Percentiles rank a stretch among this genome's conserved stretches.
These are phyloP conservation scores for Gonapodya prolifera DNA, from an alignment of 192 early-diverging fungal species.

Conservation along the genomic window DNA sequence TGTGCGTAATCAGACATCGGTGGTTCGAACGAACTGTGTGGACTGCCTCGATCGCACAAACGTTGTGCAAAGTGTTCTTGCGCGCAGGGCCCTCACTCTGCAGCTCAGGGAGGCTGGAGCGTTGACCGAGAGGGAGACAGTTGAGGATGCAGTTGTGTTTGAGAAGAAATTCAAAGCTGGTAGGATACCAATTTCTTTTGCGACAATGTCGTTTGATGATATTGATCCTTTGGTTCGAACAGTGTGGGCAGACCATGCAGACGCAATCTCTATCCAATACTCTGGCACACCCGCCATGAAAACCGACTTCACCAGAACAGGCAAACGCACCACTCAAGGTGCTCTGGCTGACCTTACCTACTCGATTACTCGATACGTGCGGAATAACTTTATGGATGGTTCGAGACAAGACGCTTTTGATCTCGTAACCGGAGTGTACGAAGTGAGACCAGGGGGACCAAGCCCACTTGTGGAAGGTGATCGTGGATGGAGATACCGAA, in stretches of 20 bases:
- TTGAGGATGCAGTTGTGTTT: constrained; percentile 53
- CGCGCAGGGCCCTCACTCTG: constrained; percentile 50
- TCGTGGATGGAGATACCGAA: background rate
- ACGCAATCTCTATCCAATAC: constrained; percentile 80
- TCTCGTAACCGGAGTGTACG: constrained; percentile 62
- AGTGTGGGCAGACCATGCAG: constrained; percentile 98
- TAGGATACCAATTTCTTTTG: constrained; percentile 17
- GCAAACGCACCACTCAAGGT: constrained; percentile 72
- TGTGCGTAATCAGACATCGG: constrained; percentile 49
- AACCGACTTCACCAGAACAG: constrained; percentile 95
- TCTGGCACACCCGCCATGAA: constrained; percentile 95
- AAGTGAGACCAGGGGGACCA: constrained; percentile 11
- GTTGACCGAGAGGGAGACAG: constrained; percentile 39
- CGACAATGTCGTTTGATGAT: background rate
- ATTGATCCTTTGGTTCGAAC: background rate
- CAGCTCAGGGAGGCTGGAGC: constrained; percentile 62
- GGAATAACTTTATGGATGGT: constrained; percentile 94
- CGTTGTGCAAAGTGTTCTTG: constrained; percentile 89
- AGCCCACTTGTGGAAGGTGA: constrained; percentile 16
- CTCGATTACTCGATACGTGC: constrained; percentile 72
- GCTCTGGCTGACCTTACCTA: constrained; percentile 70
- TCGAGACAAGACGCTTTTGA: constrained; percentile 84
- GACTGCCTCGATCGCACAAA: constrained; percentile 99
- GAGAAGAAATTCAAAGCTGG: constrained; percentile 68
- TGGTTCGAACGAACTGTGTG: constrained; percentile 96